Base-by-base conservation (phyloP, 2,329 filamentous ascomycete species). In the Aureobasidium sp. region DNA sequence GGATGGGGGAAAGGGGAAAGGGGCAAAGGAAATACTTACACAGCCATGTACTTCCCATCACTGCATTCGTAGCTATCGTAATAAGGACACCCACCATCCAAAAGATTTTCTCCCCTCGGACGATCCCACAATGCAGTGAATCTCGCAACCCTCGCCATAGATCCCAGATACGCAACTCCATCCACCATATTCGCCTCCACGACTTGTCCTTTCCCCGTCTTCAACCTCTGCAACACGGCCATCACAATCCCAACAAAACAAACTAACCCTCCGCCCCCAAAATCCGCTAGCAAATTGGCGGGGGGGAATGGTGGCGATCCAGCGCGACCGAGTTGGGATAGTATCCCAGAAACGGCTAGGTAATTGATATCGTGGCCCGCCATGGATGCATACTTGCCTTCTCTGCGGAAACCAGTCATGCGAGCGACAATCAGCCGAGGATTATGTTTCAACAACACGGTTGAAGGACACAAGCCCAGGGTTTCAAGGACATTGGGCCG, bases 101-200 rank as follows among this genome's bases (percentile, higher is more conserved):
- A 77, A 62, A 87, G 68, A 73, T 97, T 97, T 61, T 82, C 80
- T 0, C 93, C 93, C 53, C 92, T 79, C 29, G 84, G 80, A 3
- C 74, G 73, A 67, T 78, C 72, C 79, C 90, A 92, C 42, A 86
- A 0, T 83, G 80, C 7, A n/a, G 79, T 86, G 71, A 87, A 86
- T 64, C 81, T 79, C 31, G 80, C 79, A 64, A 95, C 78, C 37
- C 93, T 81, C 57, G 89, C 87, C 76, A 93, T 93, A 0, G 86
- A 88, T 1, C 87, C 87, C 29, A 97, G 77, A 73, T 93, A 93
- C 39, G 86, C 84, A 25, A 83, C 84, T 9, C 93, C 93, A 76
- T 97, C 93, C 14, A 97, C 93, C 93, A 97, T 97, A 74, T 96
- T 97, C 17, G 90, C 90, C 76, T 97, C 91, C 9, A 97, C 91